Percentiles rank a stretch among this genome's conserved stretches.
phyloP scores from a whole-genome alignment of 495 filamentous ascomycete genomes.

The Glonium stellatum region DNA sequence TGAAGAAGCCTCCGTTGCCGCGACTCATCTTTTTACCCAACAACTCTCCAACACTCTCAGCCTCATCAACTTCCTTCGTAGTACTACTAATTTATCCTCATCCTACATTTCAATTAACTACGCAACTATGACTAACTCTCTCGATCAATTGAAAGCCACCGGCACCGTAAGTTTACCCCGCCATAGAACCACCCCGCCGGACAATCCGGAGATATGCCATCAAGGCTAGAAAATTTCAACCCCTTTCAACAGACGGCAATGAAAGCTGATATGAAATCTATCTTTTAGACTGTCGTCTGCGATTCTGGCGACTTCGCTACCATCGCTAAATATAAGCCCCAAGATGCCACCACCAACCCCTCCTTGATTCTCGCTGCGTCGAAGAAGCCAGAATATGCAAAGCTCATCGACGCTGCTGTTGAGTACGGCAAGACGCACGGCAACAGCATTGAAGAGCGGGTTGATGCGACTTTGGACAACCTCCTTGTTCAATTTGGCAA shows the following conservation, averaged over 20 bases:
- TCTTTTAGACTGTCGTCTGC: conserved; percentile 73
- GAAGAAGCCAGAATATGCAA: conserved; percentile 95
- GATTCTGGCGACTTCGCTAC: conserved; percentile 84
- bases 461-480: conserved; percentile 54
- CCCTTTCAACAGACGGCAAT: background rate
- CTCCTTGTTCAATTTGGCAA: conserved; percentile 96
- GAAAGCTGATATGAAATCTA: conserved; percentile 5
- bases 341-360: conserved; percentile 99
- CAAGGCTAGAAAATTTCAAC: background rate
- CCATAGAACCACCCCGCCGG: conserved; percentile 23
- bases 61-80: conserved; percentile 3
- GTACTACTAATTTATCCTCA: background rate
- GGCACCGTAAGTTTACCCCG: conserved; percentile 72
- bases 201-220: conserved; percentile 10
- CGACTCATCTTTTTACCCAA: background rate
- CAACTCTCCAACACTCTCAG: background rate
- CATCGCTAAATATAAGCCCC: conserved; percentile 99
- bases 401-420: conserved; percentile 81
- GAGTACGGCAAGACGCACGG: conserved; percentile 73
- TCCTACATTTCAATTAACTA: background rate
- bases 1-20: background rate
- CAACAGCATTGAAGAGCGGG: conserved; percentile 48
- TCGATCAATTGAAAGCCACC: conserved; percentile 92
- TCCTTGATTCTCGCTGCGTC: conserved; percentile 95
- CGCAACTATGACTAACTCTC: conserved; percentile 64